Base-by-base conservation (phyloP, 768 basidiomycete genomes). In the Psilocybe cyanescens region DNA sequence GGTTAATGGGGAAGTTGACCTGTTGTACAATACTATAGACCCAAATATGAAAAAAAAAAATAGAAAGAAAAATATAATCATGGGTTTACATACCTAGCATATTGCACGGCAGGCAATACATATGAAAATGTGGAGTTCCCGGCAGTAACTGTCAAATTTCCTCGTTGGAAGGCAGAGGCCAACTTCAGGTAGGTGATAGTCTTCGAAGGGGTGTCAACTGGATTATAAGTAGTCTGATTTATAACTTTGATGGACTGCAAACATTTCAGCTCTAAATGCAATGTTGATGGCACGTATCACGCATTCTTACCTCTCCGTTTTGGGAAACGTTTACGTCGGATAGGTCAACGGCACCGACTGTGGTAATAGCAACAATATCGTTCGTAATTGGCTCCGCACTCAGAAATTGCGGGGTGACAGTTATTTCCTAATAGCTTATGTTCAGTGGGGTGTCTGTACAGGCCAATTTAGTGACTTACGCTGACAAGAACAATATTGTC, bases 101-200 rank as follows among this genome's bases (percentile, higher is more conserved):
- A 79, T 63, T 79, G 76, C 8, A 76, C 77, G 0, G 76, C 71
- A 9, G 84, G 82, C 6, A 85, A 71, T 14, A 74, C 78, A 64
- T 79, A 71, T 29, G 63, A 72, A 71, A 83, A 83, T 0, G 77
- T 73, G 0, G 71, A 56, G 41, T 73, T 74, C 5, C 78, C 80
- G 19, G 81, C 76, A 5, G 75, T 73, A 51, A 85, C 79, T 5
- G 72, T 62, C 1, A 85, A 73, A 24, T 74, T 70, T 9, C 84
- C 83, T n/a, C 73, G 69, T 6, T 71, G 71, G 59, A 85, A 74
- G 7, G 74, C 65, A 3, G 74, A 73, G 2, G 69, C 74, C 11
- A 85, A 72, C 12, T 70, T 79, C 50, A 84, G 70, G 72, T 85
- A 84, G 9, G 80, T 83, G 64, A 85, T 81, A 8, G 78, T 76